Conservation (phyloP, 495 filamentous ascomycete species). For the Aspergillus haitiensis region DNA sequence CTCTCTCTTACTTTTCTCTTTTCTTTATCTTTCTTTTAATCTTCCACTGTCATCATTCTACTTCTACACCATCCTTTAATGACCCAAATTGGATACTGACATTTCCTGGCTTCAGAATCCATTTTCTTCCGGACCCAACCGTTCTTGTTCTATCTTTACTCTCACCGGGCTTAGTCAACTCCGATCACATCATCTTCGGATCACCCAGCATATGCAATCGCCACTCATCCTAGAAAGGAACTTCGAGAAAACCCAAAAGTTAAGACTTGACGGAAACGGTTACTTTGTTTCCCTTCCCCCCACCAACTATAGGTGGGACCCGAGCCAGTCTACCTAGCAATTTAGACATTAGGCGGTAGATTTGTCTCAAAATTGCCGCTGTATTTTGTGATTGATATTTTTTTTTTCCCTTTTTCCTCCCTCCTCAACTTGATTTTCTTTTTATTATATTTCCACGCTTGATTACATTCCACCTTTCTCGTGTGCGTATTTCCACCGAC, state of each 20-base stretch:
- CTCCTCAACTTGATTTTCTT: neutral
- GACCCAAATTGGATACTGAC: neutral
- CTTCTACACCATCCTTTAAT: neutral
- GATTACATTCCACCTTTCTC: conserved; percentile 17
- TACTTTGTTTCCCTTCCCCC: conserved; percentile 19
- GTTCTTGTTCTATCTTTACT: conserved; percentile 16
- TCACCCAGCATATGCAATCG: conserved; percentile 12
- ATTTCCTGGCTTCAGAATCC: neutral
- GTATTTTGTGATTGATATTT: conserved; percentile 24
- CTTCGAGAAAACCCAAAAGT: conserved; percentile 16
- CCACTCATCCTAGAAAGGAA: conserved; percentile 7
- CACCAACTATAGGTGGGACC: conserved; percentile 22
- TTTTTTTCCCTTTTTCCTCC: conserved; percentile 21
- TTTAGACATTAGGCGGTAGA: conserved; percentile 24
- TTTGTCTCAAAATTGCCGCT: conserved; percentile 17
- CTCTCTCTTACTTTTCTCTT: neutral
- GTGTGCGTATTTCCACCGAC: conserved; percentile 15
- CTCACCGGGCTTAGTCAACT: conserved; percentile 22
- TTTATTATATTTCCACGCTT: conserved; percentile 9
- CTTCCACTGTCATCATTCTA: neutral
- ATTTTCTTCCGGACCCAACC: neutral
- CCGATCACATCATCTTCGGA: conserved; percentile 26
- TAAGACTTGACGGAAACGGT: conserved; percentile 29
- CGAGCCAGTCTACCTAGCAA: conserved; percentile 21
- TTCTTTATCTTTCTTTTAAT: neutral